phyloP scores from a whole-genome alignment of 2,329 filamentous ascomycete genomes.

The Emergomyces orientalis region DNA sequence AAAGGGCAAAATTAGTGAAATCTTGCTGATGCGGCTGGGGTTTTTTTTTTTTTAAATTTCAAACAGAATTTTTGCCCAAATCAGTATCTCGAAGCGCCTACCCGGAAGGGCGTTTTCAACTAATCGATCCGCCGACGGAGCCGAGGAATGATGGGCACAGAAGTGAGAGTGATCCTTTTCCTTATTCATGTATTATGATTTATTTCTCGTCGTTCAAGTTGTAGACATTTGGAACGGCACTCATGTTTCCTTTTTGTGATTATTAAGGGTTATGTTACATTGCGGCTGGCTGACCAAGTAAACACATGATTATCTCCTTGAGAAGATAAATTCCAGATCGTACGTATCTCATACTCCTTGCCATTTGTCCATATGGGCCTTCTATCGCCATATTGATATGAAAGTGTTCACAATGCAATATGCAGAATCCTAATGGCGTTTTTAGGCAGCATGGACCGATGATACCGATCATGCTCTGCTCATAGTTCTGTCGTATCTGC shows the following conservation, averaged over 20 bases:
- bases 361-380: not conserved
- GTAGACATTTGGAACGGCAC: not conserved
- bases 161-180: slow-evolving; percentile 10
- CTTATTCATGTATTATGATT: not conserved
- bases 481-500: slow-evolving; percentile 41
- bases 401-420: not conserved
- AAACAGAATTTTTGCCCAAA: slow-evolving; percentile 16
- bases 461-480: slow-evolving; percentile 48
- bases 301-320: not conserved
- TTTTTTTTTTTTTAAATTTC: not conserved
- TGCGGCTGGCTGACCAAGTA: not conserved
- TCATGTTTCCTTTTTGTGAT: not conserved
- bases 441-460: slow-evolving; percentile 43
- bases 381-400: too few relatives aligned
- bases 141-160: slow-evolving; percentile 16
- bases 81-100: slow-evolving; percentile 12
- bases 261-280: not conserved
- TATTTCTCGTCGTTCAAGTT: not conserved
- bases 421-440: not conserved
- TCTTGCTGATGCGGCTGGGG: not conserved
- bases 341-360: slow-evolving; percentile 3
- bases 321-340: slow-evolving; percentile 27
- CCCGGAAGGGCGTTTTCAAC: slow-evolving; percentile 14
- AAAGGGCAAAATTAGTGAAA: not conserved
- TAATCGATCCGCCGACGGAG: slow-evolving; percentile 15